Evolutionary conservation across 352 stramenopile species (phyloP), one percentile per base, ranked within the genome.

Genomic region (Globisporangium abappressorium): DNA sequence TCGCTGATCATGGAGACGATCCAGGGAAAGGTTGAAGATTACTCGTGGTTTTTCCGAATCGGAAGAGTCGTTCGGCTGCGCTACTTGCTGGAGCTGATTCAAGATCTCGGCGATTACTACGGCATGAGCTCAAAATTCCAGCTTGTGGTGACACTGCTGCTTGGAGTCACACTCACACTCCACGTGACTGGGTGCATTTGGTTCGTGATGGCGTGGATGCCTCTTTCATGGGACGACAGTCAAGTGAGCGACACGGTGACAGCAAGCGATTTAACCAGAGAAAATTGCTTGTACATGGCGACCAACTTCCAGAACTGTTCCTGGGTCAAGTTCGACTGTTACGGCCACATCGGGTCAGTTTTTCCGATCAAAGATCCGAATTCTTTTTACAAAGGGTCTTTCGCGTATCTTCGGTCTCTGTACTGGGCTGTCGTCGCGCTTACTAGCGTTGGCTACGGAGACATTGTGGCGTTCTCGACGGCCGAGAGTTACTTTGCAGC

Each of bases 361-460:
- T 90, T 91, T 41, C 85, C 85, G 5, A 70, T 76, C 43, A 69
- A 91, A 51, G 69, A 87, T 15, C 6, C 51, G 0, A 20, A 22
- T 0, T 89, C 80, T 0, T 62, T 65, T 28, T 93, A 93, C 56
- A 69, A 74, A 26, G 65, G 72, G 0, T 74, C 72, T 5, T 93
- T 93, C 57, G 81, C 85, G 0, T 93, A 92, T 62, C 47, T 92
- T 8, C 83, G 87, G 2, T 89, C 87, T 0, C 66, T 94, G 0
- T 93, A 93, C 46, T 94, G 87, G 85, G 78, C 83, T 0, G 81
- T 93, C 1, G 84, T 92, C 2, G 84, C 87, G 0, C 64, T 94
- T 0, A 93, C 87, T 0, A 77, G 70, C 0, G 84, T 94, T 1
- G 87, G 87, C 0, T 94, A 93, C 54, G 87, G 87, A 8, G 83